Base-by-base conservation (phyloP, 495 filamentous ascomycete species). In the Annulohypoxylon stygium region DNA sequence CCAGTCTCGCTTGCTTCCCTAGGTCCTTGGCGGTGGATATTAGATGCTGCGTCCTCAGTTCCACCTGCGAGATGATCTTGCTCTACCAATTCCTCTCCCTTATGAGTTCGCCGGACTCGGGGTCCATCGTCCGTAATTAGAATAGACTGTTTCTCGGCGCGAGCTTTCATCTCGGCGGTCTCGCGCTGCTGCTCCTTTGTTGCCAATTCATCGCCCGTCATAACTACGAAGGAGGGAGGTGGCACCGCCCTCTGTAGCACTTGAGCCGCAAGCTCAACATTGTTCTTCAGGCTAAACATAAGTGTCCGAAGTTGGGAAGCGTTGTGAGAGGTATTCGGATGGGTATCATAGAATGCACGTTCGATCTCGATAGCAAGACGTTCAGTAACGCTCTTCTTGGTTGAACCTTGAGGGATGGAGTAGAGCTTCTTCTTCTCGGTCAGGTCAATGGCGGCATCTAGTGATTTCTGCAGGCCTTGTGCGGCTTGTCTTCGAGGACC, bases 61-160 rank as follows among this genome's bases (percentile, higher is more conserved):
- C 79, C 69, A 36, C 55, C 69, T 18, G 72, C 62, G 65, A 80
- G 73, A 61, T 70, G 72, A 20, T 87, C 92, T 36, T 92, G 90
- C 59, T 93, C 93, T 39, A 99, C 88, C 12, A 97, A 66, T 76
- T 99, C 96, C 66, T 98, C 95, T 33, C 96, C 96, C 80, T 98
- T 99, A 79, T 98, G 96, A 2, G 95, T 98, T 71, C 92, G 90
- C 74, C 94, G 88, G 64, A 97, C 92, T 3, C 94, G 89, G 6
- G 95, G 96, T 0, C 88, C 90, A 72, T 95, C 90, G 41, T 97
- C 93, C 43, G 93, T 89, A 34, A 95, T 87, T 59, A 97, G 88
- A 55, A 95, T 93, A 59, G 93, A 90, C 72, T 97, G 94, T 70
- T 96, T 92, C 70, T 98, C 96, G 1, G 91, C 90, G 45, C 84